A percentile compares a stretch with the other conserved stretches of the same genome.
Conservation (phyloP, 305 asterid species). For the Petunia hybrid region DNA sequence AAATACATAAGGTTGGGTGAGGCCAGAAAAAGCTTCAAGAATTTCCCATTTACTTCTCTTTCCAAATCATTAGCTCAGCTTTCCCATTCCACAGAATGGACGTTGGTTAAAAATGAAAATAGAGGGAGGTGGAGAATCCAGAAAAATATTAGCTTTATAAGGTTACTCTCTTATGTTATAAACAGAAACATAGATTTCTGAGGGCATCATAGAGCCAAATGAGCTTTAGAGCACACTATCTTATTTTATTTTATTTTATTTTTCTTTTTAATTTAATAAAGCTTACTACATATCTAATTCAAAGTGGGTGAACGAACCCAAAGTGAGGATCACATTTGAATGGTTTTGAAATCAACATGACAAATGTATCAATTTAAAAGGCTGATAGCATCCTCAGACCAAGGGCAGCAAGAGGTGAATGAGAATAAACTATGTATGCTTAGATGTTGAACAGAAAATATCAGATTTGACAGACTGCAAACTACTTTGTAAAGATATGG, state of each 20-base stretch:
- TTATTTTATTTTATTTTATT: neutral
- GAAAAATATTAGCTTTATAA: neutral
- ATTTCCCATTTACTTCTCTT: conserved; percentile 27
- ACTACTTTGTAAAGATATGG: neutral
- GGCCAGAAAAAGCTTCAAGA: neutral
- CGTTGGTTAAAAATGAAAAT: neutral
- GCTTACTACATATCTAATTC: neutral
- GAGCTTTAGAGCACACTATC: neutral
- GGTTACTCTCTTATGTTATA: conserved; percentile 1
- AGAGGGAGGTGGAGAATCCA: neutral
- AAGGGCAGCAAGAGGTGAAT: conserved; percentile 21
- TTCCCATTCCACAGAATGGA: conserved; percentile 1
- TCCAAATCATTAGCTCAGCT: conserved; percentile 8
- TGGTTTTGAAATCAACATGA: conserved; percentile 21
- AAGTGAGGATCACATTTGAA: conserved; percentile 24
- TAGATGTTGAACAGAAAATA: neutral
- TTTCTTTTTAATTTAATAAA: neutral
- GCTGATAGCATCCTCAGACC: neutral
- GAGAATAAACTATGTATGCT: neutral
- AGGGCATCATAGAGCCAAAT: conserved; percentile 1
- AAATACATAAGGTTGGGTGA: neutral
- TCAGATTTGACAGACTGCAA: neutral
- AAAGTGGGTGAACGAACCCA: conserved; percentile 26
- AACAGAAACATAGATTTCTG: conserved; percentile 14
- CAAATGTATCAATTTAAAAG: neutral